phyloP scores from a whole-genome alignment of 2,329 filamentous ascomycete species.

The Bimuria novae-zelandiae region DNA sequence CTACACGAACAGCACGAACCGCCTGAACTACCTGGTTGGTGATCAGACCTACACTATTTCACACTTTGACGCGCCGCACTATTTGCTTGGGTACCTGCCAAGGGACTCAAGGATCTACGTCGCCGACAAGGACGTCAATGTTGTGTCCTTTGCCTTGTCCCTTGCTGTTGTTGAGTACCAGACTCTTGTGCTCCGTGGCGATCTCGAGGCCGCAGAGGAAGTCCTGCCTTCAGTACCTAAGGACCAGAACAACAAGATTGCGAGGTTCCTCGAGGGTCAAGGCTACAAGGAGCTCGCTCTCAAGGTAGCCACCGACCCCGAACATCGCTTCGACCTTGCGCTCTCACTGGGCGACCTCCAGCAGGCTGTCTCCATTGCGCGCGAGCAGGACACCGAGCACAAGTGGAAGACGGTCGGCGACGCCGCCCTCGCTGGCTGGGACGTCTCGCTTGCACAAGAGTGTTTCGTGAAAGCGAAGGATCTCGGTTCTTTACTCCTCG shows the following conservation, averaged over 20 bases:
- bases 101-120: conserved; percentile 95
- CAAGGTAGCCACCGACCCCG: conserved; percentile 89
- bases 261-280: conserved; percentile 94
- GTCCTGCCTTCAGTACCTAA: conserved; percentile 80
- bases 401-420: conserved; percentile 99
- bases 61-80: conserved; percentile 95
- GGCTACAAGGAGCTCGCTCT: conserved; percentile 95
- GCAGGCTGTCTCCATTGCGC: conserved; percentile 82
- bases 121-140: conserved; percentile 90
- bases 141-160: conserved; percentile 88
- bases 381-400: conserved; percentile 84
- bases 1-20: conserved; percentile 96
- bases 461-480: conserved; percentile 93
- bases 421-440: conserved; percentile 83
- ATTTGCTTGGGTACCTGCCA: conserved; percentile 92
- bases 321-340: conserved; percentile 95
- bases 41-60: conserved; percentile 98
- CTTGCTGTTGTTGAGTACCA: conserved; percentile 96
- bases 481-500: conserved; percentile 81
- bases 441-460: conserved; percentile 84
- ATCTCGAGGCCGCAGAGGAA: conserved; percentile 89
- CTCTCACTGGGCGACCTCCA: conserved; percentile 81
- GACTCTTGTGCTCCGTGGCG: conserved; percentile 88
- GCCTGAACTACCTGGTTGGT: conserved; percentile 95
- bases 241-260: conserved; percentile 98